Evolutionary conservation across 768 basidiomycete genomes (phyloP), one percentile per base, ranked within the genome.

Genomic region (Multifurca ochricompacta): DNA sequence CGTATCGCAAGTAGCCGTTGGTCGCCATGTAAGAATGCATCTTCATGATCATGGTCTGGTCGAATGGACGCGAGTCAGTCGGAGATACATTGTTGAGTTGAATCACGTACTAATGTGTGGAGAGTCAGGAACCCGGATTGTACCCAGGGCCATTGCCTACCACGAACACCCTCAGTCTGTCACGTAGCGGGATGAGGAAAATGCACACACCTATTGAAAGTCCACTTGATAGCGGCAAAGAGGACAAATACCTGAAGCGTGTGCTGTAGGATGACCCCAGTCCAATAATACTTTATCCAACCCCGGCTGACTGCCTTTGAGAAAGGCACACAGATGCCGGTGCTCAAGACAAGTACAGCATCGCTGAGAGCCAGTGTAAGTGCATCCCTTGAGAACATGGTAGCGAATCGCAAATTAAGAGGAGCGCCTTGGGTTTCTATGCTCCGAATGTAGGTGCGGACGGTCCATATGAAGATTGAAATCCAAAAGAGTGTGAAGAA

Each of bases 401-500:
- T 74, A 4, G 89, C 91, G 64, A 99, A 97, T 5, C 74, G 76
- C 53, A 91, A 74, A 41, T 85, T 85, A 46, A 95, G 76, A 0
- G 89, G 79, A 35, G 81, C 80, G 18, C 93, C 93, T 45, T 74
- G 83, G n/a, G 76, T 74, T 65, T 92, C 85, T 59, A 87, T 81
- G 66, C 83, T 83, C 47, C 76, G 77, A 48, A 91, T 73, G 68
- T 89, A 91, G 3, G 87, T 88, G 61, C 84, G 77, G 36, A 92
- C 66, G 10, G 84, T 79, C 65, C 91, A 83, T 46, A 95, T 77
- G 63, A 89, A 92, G 60, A 94, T 80, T 19, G 85, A 85, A 51
- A 89, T 82, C 83, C 96, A 98, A 72, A 98, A 98, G 46, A 98
- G 77, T 3, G 87, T 81, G 69, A 92, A 97, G 74, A 98, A 98